Conservation (phyloP, 176 grass and related monocot genomes). For the Aegilops tauschii region DNA sequence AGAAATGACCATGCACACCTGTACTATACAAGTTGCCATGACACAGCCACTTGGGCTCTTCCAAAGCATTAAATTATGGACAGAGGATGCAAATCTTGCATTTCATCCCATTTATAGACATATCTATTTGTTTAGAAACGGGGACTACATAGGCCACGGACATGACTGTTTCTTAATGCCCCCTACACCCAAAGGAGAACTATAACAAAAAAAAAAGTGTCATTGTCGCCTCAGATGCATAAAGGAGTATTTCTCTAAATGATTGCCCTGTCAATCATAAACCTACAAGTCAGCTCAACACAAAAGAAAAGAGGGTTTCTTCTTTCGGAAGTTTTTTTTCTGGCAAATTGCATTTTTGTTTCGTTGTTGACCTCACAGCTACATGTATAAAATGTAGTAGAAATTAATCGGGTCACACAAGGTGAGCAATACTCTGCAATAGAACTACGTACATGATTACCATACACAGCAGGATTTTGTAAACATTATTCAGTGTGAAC, state of each 20-base stretch:
- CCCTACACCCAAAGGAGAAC: neutral
- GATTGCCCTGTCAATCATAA: constrained; percentile 35
- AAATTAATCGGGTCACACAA: neutral
- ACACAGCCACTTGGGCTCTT: neutral
- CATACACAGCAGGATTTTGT: neutral
- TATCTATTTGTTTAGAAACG: neutral
- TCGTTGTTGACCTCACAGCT: neutral
- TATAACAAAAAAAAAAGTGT: neutral
- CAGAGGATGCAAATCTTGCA: neutral
- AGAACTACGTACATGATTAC: neutral
- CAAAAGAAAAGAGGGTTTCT: neutral
- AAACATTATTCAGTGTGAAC: neutral
- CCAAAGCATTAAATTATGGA: neutral
- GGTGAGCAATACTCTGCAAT: neutral
- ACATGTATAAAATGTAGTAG: neutral
- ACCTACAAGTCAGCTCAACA: constrained; percentile 1
- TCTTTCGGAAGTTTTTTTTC: neutral
- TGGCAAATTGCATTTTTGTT: constrained; percentile 1
- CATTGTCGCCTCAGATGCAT: neutral
- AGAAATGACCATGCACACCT: neutral
- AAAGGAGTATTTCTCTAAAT: constrained; percentile 2
- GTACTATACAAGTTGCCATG: neutral
- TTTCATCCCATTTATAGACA: neutral
- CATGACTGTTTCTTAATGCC: neutral
- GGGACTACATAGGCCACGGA: neutral